Evolutionary conservation across 2,329 filamentous ascomycete species (phyloP).

Genomic region (Fusarium tanahbumbuense): DNA sequence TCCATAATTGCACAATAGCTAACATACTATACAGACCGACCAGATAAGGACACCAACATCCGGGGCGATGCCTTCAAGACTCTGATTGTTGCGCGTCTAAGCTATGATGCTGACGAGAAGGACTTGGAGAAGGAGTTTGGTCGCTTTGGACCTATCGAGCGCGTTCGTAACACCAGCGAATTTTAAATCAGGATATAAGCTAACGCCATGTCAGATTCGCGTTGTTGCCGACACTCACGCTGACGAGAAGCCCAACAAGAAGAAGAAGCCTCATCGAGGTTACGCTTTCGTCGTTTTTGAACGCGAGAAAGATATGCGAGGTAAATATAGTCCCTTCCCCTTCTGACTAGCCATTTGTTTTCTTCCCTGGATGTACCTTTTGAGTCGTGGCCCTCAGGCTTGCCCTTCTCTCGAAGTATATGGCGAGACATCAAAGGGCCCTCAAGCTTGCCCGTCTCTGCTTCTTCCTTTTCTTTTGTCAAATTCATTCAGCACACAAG

Average conservation of each 20-base stretch:
- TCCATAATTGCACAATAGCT: slow-evolving; percentile 13
- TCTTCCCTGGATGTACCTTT: slow-evolving; percentile 43
- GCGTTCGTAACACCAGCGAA: slow-evolving; percentile 65
- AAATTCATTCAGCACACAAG: slow-evolving; percentile 38
- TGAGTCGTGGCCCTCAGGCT: slow-evolving; percentile 58
- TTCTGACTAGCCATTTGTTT: slow-evolving; percentile 45
- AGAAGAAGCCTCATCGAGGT: slow-evolving; percentile 84
- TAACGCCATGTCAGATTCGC: slow-evolving; percentile 73
- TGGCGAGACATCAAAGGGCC: slow-evolving; percentile 62
- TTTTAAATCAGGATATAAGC: background rate
- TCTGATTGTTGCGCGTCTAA: slow-evolving; percentile 88
- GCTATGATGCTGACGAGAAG: slow-evolving; percentile 87
- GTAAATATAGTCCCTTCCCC: slow-evolving; percentile 69
- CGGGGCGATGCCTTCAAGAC: slow-evolving; percentile 96
- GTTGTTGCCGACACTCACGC: slow-evolving; percentile 83
- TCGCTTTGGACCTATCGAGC: slow-evolving; percentile 92
- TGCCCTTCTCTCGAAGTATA: slow-evolving; percentile 54
- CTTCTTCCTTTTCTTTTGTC: slow-evolving; percentile 46
- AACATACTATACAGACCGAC: slow-evolving; percentile 71
- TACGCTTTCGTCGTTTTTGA: slow-evolving; percentile 99
- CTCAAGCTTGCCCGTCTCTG: slow-evolving; percentile 68
- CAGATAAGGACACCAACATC: slow-evolving; percentile 85
- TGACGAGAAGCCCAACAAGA: slow-evolving; percentile 76
- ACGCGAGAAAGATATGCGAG: slow-evolving; percentile 98
- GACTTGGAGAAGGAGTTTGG: slow-evolving; percentile 95